Conservation (phyloP, 768 basidiomycete species). For the Boletus bicolor region DNA sequence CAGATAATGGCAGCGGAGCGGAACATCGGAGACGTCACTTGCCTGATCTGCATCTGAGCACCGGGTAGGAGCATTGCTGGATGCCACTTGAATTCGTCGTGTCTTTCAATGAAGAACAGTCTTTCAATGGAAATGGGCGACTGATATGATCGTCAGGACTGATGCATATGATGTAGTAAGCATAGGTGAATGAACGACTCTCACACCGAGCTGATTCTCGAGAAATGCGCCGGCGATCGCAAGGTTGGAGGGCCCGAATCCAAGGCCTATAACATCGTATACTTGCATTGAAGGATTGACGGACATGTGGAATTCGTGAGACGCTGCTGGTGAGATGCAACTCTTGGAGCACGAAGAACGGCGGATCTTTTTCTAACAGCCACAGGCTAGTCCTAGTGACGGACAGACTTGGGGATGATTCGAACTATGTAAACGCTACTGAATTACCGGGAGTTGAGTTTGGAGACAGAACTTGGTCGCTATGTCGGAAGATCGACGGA, state of each 20-base stretch:
- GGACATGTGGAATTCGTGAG: constrained; percentile 4
- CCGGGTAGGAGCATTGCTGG: constrained; percentile 54
- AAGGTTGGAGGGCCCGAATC: constrained; percentile 53
- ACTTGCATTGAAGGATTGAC: background rate
- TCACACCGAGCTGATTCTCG: constrained; percentile 32
- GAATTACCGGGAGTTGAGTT: background rate
- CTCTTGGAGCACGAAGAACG: background rate
- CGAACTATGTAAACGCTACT: background rate
- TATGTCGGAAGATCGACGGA: background rate
- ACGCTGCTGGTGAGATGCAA: background rate
- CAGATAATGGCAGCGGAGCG: background rate
- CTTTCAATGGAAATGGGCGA: constrained; percentile 25
- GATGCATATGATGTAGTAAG: background rate
- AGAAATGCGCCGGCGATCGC: constrained; percentile 48
- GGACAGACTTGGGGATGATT: background rate
- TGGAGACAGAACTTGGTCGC: background rate
- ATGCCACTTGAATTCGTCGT: constrained; percentile 50
- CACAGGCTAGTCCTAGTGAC: background rate
- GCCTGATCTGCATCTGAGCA: constrained; percentile 54
- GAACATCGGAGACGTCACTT: constrained; percentile 1
- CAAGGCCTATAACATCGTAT: constrained; percentile 48
- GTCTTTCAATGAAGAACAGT: constrained; percentile 48
- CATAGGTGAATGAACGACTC: background rate
- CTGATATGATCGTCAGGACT: constrained; percentile 5
- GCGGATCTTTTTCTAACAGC: background rate